These are phyloP conservation scores for Sclerotinia subarctica DNA, from an alignment of 2,329 filamentous ascomycete species.

Conservation along the genomic window DNA sequence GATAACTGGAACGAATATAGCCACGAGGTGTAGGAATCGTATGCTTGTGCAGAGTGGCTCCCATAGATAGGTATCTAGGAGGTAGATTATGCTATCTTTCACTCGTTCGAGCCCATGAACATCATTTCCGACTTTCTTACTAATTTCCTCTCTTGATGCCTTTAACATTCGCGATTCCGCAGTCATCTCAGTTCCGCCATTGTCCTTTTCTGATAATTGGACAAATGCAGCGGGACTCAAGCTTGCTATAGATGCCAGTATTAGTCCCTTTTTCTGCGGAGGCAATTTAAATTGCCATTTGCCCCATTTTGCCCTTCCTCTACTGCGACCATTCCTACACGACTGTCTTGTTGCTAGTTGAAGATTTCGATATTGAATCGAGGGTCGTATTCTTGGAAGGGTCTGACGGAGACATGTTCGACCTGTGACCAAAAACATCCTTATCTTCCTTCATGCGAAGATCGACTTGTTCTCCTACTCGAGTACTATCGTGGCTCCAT, in stretches of 20 bases:
- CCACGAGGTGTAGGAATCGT: conserved; percentile 80
- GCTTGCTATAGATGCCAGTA: conserved; percentile 31
- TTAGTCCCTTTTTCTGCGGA: conserved; percentile 23
- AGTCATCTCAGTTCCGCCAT: conserved; percentile 59
- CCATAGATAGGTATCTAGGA: conserved; percentile 69
- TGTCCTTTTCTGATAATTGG: conserved; percentile 54
- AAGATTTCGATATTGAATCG: conserved; percentile 28
- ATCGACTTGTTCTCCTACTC: background rate
- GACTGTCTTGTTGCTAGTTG: conserved; percentile 22
- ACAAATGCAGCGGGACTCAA: conserved; percentile 58
- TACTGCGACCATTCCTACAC: conserved; percentile 21
- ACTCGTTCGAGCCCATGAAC: conserved; percentile 57
- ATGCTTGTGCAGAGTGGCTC: conserved; percentile 85
- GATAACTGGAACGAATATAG: conserved; percentile 91
- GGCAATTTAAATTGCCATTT: conserved; percentile 22
- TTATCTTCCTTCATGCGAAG: conserved; percentile 42
- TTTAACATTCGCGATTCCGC: conserved; percentile 84
- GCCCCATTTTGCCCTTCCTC: conserved; percentile 1
- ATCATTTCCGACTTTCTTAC: conserved; percentile 62
- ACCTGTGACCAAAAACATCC: conserved; percentile 44
- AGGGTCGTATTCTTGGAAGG: conserved; percentile 37
- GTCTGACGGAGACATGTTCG: conserved; percentile 45
- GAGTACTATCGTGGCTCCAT: conserved; percentile 34
- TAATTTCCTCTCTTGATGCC: conserved; percentile 73
- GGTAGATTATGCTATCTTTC: conserved; percentile 58